Evolutionary conservation across 177 flowering plant genomes (phyloP).

Genomic region (Tripterygium wilfordii): DNA sequence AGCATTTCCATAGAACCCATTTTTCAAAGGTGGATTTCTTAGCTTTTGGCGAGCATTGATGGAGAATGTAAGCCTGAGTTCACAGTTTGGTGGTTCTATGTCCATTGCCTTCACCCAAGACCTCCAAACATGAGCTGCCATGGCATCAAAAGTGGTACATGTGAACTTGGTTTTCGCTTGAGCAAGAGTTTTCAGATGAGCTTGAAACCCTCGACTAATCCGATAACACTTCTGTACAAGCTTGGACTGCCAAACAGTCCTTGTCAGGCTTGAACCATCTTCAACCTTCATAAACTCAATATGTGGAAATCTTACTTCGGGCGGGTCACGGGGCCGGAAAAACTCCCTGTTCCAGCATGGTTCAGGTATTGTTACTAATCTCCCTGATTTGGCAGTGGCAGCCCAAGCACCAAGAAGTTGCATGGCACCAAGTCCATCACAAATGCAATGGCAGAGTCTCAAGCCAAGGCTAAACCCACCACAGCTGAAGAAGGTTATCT

Average conservation of each 20-base stretch:
- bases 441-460: slow-evolving; percentile 79
- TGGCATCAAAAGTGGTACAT: slow-evolving; percentile 64
- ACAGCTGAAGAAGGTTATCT: slow-evolving; percentile 65
- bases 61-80: slow-evolving; percentile 62
- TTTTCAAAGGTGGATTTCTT: slow-evolving; percentile 38
- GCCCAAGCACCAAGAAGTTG: slow-evolving; percentile 83
- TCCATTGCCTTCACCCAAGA: slow-evolving; percentile 78
- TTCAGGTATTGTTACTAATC: slow-evolving; percentile 25
- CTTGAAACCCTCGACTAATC: slow-evolving; percentile 45
- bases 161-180: slow-evolving; percentile 14
- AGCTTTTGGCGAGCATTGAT: slow-evolving; percentile 66
- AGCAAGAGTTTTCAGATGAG: slow-evolving; percentile 37
- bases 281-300: slow-evolving; percentile 55
- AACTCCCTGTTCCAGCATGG: slow-evolving; percentile 77
- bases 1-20: slow-evolving; percentile 76
- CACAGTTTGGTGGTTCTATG: slow-evolving; percentile 49
- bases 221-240: slow-evolving; percentile 62
- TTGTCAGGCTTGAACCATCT: slow-evolving; percentile 55
- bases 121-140: slow-evolving; percentile 87
- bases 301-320: slow-evolving; percentile 47
- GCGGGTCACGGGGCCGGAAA: slow-evolving; percentile 62
- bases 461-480: slow-evolving; percentile 88
- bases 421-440: slow-evolving; percentile 93
- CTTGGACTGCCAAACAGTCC: slow-evolving; percentile 38
- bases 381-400: slow-evolving; percentile 46